phyloP scores from a whole-genome alignment of 495 filamentous ascomycete genomes.

The Podospora fimiseda region DNA sequence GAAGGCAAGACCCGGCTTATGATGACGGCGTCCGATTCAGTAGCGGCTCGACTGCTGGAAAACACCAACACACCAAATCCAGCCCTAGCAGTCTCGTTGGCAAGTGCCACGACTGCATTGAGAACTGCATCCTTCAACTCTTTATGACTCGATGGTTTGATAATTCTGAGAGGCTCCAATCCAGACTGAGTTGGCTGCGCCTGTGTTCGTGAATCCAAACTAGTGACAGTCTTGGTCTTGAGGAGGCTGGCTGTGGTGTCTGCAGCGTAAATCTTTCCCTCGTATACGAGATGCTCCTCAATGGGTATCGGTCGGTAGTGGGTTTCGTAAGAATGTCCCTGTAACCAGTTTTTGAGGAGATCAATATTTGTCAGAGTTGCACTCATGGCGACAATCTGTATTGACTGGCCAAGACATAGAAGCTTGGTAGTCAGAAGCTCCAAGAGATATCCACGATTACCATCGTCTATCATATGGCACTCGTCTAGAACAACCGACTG shows the following conservation, averaged over 20 bases:
- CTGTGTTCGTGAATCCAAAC: slow-evolving; percentile 39
- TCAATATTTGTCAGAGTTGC: slow-evolving; percentile 69
- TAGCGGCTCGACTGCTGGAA: slow-evolving; percentile 60
- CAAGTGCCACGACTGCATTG: slow-evolving; percentile 65
- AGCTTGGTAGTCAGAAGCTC: slow-evolving; percentile 78
- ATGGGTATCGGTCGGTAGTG: slow-evolving; percentile 69
- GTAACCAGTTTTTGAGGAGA: slow-evolving; percentile 63
- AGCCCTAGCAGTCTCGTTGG: slow-evolving; percentile 57
- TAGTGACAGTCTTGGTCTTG: slow-evolving; percentile 53
- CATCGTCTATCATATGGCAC: slow-evolving; percentile 76
- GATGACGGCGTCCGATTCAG: slow-evolving; percentile 56
- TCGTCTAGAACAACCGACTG: slow-evolving; percentile 71
- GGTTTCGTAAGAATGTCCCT: slow-evolving; percentile 66
- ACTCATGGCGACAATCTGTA: slow-evolving; percentile 80
- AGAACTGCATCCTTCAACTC: slow-evolving; percentile 58
- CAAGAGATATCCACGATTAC: slow-evolving; percentile 70
- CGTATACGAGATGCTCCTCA: slow-evolving; percentile 70
- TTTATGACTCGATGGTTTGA: slow-evolving; percentile 50
- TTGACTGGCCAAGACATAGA: slow-evolving; percentile 57
- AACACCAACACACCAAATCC: slow-evolving; percentile 74
- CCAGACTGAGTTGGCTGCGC: slow-evolving; percentile 31
- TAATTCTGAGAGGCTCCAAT: slow-evolving; percentile 30
- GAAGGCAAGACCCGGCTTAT: slow-evolving; percentile 58
- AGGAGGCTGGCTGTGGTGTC: slow-evolving; percentile 57
- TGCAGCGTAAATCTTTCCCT: slow-evolving; percentile 62